phyloP scores from a whole-genome alignment of 441 rosid species.

The Mallotus japonicus region DNA sequence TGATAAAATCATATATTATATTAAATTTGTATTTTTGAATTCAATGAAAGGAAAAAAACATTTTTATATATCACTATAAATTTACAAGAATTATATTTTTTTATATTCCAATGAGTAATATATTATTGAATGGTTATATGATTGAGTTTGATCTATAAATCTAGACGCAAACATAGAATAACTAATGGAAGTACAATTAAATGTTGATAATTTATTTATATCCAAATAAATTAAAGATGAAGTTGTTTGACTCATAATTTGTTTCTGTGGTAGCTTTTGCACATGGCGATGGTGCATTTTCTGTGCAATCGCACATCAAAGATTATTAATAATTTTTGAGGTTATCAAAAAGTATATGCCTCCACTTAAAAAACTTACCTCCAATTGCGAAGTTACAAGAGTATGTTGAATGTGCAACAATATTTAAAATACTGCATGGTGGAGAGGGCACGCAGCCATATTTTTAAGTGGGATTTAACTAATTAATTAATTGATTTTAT shows the following conservation, averaged over 20 bases:
- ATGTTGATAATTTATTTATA: neutral
- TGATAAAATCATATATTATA: too few species aligned
- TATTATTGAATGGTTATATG: too few species aligned
- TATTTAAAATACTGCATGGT: neutral
- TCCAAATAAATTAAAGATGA: neutral
- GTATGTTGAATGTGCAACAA: neutral
- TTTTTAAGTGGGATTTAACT: too few species aligned
- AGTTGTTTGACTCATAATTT: slow-evolving; percentile 4
- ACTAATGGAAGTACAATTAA: neutral
- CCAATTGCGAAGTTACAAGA: neutral
- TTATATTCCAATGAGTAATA: too few species aligned
- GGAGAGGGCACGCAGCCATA: slow-evolving; percentile 18
- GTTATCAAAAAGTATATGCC: neutral
- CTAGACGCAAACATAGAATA: neutral
- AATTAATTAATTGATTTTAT: too few species aligned
- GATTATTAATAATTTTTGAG: neutral
- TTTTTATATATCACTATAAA: too few species aligned
- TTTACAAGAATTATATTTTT: too few species aligned
- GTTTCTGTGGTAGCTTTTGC: neutral
- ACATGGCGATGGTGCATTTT: neutral
- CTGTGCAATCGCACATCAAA: neutral
- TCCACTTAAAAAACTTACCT: neutral
- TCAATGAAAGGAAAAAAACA: too few species aligned
- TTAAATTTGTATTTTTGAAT: too few species aligned
- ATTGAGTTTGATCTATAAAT: neutral